Percentiles rank a stretch among this genome's conserved stretches.
phyloP scores from a whole-genome alignment of 2,329 filamentous ascomycete genomes.

The Xylariaceae sp. region DNA sequence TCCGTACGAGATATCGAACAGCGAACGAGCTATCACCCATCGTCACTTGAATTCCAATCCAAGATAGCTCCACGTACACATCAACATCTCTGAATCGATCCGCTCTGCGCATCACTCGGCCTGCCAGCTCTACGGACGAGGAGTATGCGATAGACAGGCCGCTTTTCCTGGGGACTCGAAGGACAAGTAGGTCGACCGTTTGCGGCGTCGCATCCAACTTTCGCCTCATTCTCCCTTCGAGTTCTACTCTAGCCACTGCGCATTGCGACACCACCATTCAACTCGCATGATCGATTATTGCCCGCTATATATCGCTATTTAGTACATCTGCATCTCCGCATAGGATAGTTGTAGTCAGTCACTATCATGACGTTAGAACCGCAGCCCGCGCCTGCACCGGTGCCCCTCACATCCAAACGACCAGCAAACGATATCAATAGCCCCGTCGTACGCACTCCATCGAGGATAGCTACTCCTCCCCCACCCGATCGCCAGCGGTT shows the following conservation, averaged over 20 bases:
- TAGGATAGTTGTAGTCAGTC: constrained; percentile 9
- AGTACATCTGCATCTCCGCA: background rate
- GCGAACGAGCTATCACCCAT: constrained; percentile 10
- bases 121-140: constrained; percentile 6
- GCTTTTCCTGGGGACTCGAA: constrained; percentile 22
- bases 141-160: constrained; percentile 37
- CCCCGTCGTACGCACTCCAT: constrained; percentile 45
- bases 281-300: no score
- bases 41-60: background rate
- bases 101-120: constrained; percentile 5
- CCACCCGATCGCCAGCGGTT: constrained; percentile 52
- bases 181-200: constrained; percentile 24
- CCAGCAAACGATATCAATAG: constrained; percentile 44
- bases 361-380: constrained; percentile 46
- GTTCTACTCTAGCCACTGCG: constrained; percentile 5
- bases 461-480: constrained; percentile 53
- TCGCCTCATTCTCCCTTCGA: constrained; percentile 5
- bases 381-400: constrained; percentile 37
- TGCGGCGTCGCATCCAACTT: constrained; percentile 22
- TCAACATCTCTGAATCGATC: background rate
- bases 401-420: constrained; percentile 41
- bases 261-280: constrained; percentile 24
- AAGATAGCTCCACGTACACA: constrained; percentile 8
- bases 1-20: background rate
- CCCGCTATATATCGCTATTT: no score